Evolutionary conservation across 2,329 filamentous ascomycete genomes (phyloP), one percentile per base, ranked within the genome.

Genomic region (Leptographium galeiforme): DNA sequence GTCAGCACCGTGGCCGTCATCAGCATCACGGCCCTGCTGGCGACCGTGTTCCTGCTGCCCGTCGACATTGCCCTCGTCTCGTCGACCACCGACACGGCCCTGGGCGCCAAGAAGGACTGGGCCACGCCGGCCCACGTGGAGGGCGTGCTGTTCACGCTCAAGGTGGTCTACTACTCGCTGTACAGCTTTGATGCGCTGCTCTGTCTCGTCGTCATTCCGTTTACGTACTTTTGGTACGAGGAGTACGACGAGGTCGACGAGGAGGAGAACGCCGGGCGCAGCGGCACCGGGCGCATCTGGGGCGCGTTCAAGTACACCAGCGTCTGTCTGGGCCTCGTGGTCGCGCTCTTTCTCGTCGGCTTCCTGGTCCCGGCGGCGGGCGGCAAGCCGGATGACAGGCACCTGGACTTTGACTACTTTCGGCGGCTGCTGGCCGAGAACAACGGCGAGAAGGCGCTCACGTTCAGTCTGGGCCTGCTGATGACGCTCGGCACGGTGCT

Each of bases 161-260:
- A 87, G 66, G 78, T 94, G 55, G 85, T 95, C 54, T 98, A 98
- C 71, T 97, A 97, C 68, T 77, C 82, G 0, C 77, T 98, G 0
- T 98, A 97, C 72, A 93, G 87, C 61, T 73, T 96, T 60, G 93
- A 98, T 67, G 87, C 89, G 1, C 66, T 96, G 7, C 79, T 98
- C 12, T 98, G 93, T 64, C 74, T 98, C 47, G 67, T 97, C 18
- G 79, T 95, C 46, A 85, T 97, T 19, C 93, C 93, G 0, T 98
- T 98, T 65, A 85, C 90, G 48, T 98, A 98, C 72, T 98, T 98
- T 67, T 96, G 86, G 82, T 93, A 95, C 63, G 93, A 98, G 67
- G 93, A 97, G 68, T 95, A 95, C 60, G 91, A 96, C 63, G 89
- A 96, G 69, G 84, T 91, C 19, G 89, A 89, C 57, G 78, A 84